Evolutionary conservation across 2,329 filamentous ascomycete species (phyloP).

Genomic region (Monilinia fructigena): DNA sequence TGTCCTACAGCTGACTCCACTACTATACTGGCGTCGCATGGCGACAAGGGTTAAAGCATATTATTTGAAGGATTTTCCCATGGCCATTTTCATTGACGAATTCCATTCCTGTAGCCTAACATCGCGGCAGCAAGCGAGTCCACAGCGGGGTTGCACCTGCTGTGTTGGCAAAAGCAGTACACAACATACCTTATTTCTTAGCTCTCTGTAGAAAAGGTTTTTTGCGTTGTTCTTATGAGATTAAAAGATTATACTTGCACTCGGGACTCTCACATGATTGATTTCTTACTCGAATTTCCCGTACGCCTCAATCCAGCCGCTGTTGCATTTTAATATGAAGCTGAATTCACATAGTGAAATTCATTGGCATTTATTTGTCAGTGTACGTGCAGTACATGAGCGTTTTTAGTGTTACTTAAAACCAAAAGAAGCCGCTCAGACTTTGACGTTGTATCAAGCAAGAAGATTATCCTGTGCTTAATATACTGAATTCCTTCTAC

Average conservation of each 20-base stretch:
- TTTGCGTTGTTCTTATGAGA: neutral
- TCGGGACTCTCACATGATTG: neutral
- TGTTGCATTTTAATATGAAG: neutral
- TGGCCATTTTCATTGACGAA: neutral
- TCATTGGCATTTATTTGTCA: neutral
- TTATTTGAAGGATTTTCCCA: neutral
- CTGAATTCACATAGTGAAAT: neutral
- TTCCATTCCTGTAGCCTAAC: neutral
- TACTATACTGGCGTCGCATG: constrained; percentile 1
- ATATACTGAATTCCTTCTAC: neutral
- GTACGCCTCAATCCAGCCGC: neutral
- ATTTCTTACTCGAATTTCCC: neutral
- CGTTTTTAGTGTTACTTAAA: neutral
- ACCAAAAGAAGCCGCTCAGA: neutral
- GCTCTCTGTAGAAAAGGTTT: neutral
- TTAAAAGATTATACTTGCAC: neutral
- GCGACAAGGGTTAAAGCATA: constrained; percentile 2
- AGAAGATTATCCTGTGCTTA: neutral
- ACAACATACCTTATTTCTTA: neutral
- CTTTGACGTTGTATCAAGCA: neutral
- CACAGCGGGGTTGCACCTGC: constrained; percentile 1
- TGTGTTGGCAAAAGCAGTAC: constrained; percentile 9
- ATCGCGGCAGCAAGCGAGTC: constrained; percentile 13
- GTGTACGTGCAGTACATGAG: neutral
- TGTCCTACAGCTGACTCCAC: constrained; percentile 9